Evolutionary conservation across 1,139 yeast genomes (phyloP).

Genomic region (Pichia norvegensis): DNA sequence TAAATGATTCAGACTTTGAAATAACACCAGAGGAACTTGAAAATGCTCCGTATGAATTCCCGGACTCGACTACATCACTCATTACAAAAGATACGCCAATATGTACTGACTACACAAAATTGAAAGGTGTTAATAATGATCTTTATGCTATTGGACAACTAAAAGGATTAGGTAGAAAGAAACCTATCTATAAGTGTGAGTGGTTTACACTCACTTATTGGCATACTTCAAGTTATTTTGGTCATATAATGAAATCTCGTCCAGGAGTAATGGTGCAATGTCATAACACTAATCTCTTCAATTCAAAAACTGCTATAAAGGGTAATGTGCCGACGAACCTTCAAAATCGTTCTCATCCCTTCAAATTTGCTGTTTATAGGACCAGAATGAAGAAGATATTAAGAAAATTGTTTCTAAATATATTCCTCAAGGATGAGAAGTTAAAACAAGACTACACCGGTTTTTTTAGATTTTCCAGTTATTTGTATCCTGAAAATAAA

Average conservation of each 20-base stretch:
- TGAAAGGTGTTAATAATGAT: constrained; percentile 25
- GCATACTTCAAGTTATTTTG: constrained; percentile 40
- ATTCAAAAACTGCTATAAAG: constrained; percentile 9
- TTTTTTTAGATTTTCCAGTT: constrained; percentile 35
- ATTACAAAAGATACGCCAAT: constrained; percentile 13
- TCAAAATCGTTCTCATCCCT: constrained; percentile 17
- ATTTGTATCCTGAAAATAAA: constrained; percentile 33
- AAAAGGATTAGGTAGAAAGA: constrained; percentile 7
- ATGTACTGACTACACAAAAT: constrained; percentile 6
- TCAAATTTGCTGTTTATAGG: constrained; percentile 39
- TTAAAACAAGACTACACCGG: constrained; percentile 33
- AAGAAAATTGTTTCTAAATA: constrained; percentile 24
- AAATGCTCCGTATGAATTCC: constrained; percentile 12
- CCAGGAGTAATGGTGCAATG: constrained; percentile 36
- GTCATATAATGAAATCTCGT: constrained; percentile 40
- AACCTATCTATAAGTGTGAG: constrained; percentile 23
- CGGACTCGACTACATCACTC: constrained; percentile 13
- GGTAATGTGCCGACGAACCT: constrained; percentile 23
- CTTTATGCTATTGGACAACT: constrained; percentile 12
- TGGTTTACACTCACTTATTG: constrained; percentile 32
- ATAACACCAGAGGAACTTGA: constrained; percentile 12
- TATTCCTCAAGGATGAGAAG: constrained; percentile 13
- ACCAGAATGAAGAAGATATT: constrained; percentile 38
- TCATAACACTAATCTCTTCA: constrained; percentile 23
- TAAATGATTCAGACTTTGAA: constrained; percentile 12